phyloP scores from a whole-genome alignment of 2,329 filamentous ascomycete species.

The Nemania sp. region DNA sequence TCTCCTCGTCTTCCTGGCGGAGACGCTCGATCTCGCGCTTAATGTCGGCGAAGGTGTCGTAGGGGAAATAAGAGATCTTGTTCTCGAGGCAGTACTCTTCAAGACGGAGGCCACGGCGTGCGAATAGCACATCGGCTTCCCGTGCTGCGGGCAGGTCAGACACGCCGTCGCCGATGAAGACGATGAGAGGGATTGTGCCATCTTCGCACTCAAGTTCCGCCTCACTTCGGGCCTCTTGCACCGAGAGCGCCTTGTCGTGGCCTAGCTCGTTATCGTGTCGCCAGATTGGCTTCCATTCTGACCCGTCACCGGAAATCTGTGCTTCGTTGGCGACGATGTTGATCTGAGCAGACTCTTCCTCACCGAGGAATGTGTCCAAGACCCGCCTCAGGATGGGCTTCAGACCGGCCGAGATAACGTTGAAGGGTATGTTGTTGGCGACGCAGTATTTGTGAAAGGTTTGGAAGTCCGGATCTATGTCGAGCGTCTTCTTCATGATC shows the following conservation, averaged over 20 bases:
- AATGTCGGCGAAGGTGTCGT: slow-evolving; percentile 69
- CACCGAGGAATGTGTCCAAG: slow-evolving; percentile 66
- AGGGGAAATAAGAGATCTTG: slow-evolving; percentile 61
- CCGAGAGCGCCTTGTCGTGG: slow-evolving; percentile 68
- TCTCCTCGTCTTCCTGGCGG: slow-evolving; percentile 60
- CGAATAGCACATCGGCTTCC: slow-evolving; percentile 69
- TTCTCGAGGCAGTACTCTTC: slow-evolving; percentile 69
- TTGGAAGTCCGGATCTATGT: slow-evolving; percentile 66
- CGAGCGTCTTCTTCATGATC: slow-evolving; percentile 62
- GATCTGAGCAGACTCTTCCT: slow-evolving; percentile 60
- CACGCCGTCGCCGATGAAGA: slow-evolving; percentile 72
- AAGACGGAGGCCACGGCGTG: slow-evolving; percentile 63
- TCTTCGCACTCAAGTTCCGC: slow-evolving; percentile 57
- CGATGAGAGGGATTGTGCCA: slow-evolving; percentile 65
- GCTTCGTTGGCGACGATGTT: slow-evolving; percentile 71
- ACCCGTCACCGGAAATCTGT: slow-evolving; percentile 59
- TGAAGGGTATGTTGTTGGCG: slow-evolving; percentile 66
- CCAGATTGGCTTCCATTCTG: slow-evolving; percentile 68
- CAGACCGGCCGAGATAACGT: slow-evolving; percentile 69
- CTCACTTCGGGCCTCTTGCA: slow-evolving; percentile 60
- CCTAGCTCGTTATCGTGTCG: slow-evolving; percentile 65
- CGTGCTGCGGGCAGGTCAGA: slow-evolving; percentile 68
- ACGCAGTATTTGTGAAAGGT: slow-evolving; percentile 68
- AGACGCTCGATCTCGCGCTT: slow-evolving; percentile 62
- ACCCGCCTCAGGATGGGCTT: slow-evolving; percentile 66